phyloP scores from a whole-genome alignment of 768 basidiomycete genomes.

The Pleurotus cornucopiae region DNA sequence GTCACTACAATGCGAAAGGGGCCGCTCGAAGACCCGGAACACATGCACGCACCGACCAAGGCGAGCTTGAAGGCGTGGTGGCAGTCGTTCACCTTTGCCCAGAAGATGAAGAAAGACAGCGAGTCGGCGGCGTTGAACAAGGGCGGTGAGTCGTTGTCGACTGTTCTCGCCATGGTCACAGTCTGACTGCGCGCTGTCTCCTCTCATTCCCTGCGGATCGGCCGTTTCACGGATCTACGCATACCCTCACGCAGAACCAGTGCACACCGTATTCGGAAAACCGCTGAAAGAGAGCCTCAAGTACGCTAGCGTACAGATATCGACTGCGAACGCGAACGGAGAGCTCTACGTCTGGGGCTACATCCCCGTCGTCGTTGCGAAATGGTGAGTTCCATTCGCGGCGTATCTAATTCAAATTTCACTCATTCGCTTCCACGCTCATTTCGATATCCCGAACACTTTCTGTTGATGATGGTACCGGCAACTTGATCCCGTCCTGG shows the following conservation, averaged over 20 bases:
- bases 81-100: slow-evolving; percentile 66
- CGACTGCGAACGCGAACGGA: slow-evolving; percentile 78
- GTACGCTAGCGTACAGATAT: slow-evolving; percentile 91
- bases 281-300: slow-evolving; percentile 80
- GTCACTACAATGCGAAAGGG: neutral
- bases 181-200: slow-evolving; percentile 3
- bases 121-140: slow-evolving; percentile 25
- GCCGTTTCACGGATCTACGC: slow-evolving; percentile 5
- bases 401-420: neutral
- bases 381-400: slow-evolving; percentile 62
- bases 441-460: neutral
- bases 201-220: slow-evolving; percentile 2
- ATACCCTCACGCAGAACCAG: slow-evolving; percentile 26
- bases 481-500: neutral
- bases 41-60: slow-evolving; percentile 36
- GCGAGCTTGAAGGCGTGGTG: slow-evolving; percentile 79
- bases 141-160: slow-evolving; percentile 27
- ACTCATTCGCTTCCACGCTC: neutral
- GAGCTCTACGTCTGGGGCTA: slow-evolving; percentile 90
- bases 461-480: neutral
- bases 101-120: slow-evolving; percentile 55
- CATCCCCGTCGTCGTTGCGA: slow-evolving; percentile 96
- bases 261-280: slow-evolving; percentile 73
- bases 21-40: slow-evolving; percentile 9
- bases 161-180: slow-evolving; percentile 9